phyloP scores from a whole-genome alignment of 139 green algal species.

The Chlamydomonas eustigma region DNA sequence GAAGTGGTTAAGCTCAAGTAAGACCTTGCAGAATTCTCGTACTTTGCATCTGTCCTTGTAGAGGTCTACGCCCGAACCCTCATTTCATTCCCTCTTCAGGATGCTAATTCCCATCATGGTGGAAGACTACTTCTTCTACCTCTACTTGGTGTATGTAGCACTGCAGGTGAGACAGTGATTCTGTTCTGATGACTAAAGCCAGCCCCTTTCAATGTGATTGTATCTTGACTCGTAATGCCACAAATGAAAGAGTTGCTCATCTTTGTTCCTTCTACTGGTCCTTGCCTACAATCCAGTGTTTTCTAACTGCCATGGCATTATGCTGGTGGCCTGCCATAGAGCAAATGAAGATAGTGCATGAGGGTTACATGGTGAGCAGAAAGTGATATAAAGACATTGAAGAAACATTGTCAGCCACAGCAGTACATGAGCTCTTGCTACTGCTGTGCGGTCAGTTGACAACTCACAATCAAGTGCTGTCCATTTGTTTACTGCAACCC shows the following conservation, averaged over 20 bases:
- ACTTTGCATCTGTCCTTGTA: not conserved
- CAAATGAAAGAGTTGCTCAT: not conserved
- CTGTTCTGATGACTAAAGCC: too few species aligned
- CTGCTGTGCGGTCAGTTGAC: too few species aligned
- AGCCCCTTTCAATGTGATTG: too few species aligned
- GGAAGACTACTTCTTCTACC: slow-evolving; percentile 1
- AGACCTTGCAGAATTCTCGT: too few species aligned
- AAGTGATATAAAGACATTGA: too few species aligned
- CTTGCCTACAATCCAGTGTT: not conserved
- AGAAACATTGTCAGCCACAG: too few species aligned
- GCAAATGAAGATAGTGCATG: not conserved
- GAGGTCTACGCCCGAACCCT: too few species aligned
- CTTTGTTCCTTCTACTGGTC: not conserved
- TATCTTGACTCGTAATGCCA: too few species aligned
- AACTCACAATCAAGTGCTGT: too few species aligned
- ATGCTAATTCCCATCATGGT: not conserved
- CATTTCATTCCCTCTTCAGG: not conserved
- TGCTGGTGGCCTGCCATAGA: not conserved
- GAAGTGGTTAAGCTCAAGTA: slow-evolving; percentile 3
- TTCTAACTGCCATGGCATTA: not conserved
- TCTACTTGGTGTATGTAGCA: not conserved
- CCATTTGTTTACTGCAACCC: too few species aligned
- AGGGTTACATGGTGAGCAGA: slow-evolving; percentile 1
- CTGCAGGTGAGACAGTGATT: not conserved
- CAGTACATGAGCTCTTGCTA: too few species aligned